Base-by-base conservation (phyloP, 73 alveolate genomes). In the Durusdinium trenchii region DNA sequence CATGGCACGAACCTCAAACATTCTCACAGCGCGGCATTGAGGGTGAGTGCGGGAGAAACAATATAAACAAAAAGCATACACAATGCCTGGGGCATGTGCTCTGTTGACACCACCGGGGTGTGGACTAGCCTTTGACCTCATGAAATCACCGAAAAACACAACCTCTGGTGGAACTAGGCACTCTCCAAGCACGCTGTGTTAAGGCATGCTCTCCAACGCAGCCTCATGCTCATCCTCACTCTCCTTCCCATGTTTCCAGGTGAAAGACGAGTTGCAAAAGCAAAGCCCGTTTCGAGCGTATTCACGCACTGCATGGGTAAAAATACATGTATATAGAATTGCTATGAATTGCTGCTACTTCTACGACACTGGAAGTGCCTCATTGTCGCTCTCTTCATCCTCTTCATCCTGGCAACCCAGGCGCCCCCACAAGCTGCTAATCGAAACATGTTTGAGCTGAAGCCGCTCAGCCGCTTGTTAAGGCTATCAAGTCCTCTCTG, bases 161-260 rank as follows among this genome's bases (percentile, higher is more conserved):
- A 36, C 51, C 85, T 38, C 45, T 40, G 36, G 16, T 18, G 6
- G 87, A n/a, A 18, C 45, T 36, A 4, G 6, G 62, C 57, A 16
- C 51, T 26, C 45, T 32, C 38, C 16, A n/a, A 26, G 89, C 89
- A n/a, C n/a, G n/a, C n/a, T n/a, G n/a, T n/a, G 26, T 35, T 42
- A 42, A 86, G 95, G 61, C 12, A 10, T 67, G 43, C 35, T 64
- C 98, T 91, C 98, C 75, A 91, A 60, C 3, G 98, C 98, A 18
- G 98, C 98, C 60, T 91, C 98, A 43, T 91, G 98, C 62, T 91
- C 98, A 50, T 91, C 98, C 61, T 91, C 98, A 35, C 98, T 91
- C 42, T 87, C 96, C 95, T 86, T 40, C 76, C 45, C 48, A 7
- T 64, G n/a, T n/a, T n/a, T n/a, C n/a, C n/a, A n/a, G n/a, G n/a